These are phyloP conservation scores for Bassia scoparia DNA, from an alignment of 148 eudicot genomes.

Conservation along the genomic window DNA sequence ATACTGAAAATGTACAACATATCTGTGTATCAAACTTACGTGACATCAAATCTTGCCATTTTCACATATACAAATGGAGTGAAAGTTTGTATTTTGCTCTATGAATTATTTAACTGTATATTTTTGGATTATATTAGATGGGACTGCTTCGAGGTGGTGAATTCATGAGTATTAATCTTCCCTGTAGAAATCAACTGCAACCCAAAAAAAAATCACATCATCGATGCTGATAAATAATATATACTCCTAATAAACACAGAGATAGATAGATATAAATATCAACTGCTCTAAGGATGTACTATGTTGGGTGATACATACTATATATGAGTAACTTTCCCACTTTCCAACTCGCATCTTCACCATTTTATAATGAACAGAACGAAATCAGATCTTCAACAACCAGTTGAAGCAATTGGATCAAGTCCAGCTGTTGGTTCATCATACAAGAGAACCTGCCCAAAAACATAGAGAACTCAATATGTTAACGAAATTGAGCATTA, in stretches of 20 bases:
- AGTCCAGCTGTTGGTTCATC: conserved; percentile 99
- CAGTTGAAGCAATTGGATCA: conserved; percentile 97
- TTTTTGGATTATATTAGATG: too few relatives aligned
- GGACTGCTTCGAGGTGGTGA: conserved; percentile 74
- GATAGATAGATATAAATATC: conserved; percentile 56
- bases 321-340: conserved; percentile 80
- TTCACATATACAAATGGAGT: too few relatives aligned
- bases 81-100: too few relatives aligned
- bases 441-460: conserved; percentile 72
- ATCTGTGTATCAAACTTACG: too few relatives aligned
- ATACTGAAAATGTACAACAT: not conserved
- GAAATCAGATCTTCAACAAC: conserved; percentile 97
- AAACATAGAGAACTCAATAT: not conserved
- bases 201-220: conserved; percentile 31
- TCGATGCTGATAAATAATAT: conserved; percentile 10
- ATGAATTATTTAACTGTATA: too few relatives aligned
- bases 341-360: conserved; percentile 69
- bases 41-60: not conserved
- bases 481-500: not conserved
- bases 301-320: conserved; percentile 90
- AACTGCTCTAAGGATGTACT: conserved; percentile 95
- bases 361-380: conserved; percentile 81
- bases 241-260: not conserved
- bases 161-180: conserved; percentile 76
- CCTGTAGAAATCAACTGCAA: conserved; percentile 78